Evolutionary conservation across 495 filamentous ascomycete genomes (phyloP), one percentile per base, ranked within the genome.

Genomic region (Trypethelium eluteriae): DNA sequence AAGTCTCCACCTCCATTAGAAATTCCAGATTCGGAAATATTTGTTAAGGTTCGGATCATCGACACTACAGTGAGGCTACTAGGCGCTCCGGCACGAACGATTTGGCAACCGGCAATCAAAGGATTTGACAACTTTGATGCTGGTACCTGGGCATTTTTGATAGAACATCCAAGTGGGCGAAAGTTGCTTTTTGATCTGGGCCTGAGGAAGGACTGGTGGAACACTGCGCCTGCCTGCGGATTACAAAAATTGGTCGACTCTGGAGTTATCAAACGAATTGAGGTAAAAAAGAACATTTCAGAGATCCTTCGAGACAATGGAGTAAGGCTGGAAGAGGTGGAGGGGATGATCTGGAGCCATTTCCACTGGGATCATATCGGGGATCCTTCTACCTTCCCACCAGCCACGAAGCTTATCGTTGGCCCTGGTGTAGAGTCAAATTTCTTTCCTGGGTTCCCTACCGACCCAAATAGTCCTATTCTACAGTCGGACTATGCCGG

Each of bases 301-400:
- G 39, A 62, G 32, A 70, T 70, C 18, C 53, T 70, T 7, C 18
- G 32, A n/a, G 67, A 69, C 10, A 46, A 59, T 10, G 65, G 50
- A 1, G 68, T 70, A 11, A 39, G 49, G n/a, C 49, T 67, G n/a
- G 16, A 63, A 3, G 66, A 67, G 16, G 56, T 70, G 46, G 68
- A 70, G 34, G 68, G 38, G n/a, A 39, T 70, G n/a, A 65, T 70
- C 39, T 70, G 65, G 68, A 65, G 62, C 12, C 62, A 68, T 57
- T 67, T 57, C 50, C 87, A 89, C 70, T 84, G 82, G 64, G 86
- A 89, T 71, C 88, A 89, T 70, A 76, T 76, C 14, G 88, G 86
- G 2, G 81, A 89, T 63, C 76, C 80, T 2, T 77, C 78, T 0
- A 77, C 68, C 0, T 88, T 89, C 65, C 81, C 79, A 0, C 38